A percentile compares a stretch with the other conserved stretches of the same genome.
phyloP scores from a whole-genome alignment of 345 rosid genomes.

The Salix caprea region DNA sequence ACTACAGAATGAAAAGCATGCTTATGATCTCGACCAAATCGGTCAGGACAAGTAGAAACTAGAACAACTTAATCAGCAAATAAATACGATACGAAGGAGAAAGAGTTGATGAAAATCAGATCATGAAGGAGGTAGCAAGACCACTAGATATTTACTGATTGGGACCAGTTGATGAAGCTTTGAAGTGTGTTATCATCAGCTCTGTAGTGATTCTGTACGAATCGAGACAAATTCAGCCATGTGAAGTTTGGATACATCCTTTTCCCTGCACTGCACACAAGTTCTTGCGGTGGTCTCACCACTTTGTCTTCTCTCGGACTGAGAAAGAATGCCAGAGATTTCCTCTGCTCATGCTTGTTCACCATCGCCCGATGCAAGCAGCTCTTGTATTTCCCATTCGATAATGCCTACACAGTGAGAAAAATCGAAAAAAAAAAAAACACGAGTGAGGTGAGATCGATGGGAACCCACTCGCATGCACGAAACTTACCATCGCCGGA shows the following conservation, averaged over 20 bases:
- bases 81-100: no score
- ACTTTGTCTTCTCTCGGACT: slow-evolving; percentile 19
- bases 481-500: no score
- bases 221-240: slow-evolving; percentile 14
- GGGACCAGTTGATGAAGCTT: slow-evolving; percentile 13
- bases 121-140: no score
- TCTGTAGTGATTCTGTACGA: slow-evolving; percentile 21
- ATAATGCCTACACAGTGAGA: slow-evolving; percentile 11
- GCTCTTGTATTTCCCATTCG: slow-evolving; percentile 23
- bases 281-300: slow-evolving; percentile 18
- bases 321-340: slow-evolving; percentile 18
- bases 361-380: slow-evolving; percentile 24
- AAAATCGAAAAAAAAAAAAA: not conserved
- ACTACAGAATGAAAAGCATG: no score
- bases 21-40: no score
- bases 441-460: no score
- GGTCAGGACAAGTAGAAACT: no score
- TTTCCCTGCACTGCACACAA: slow-evolving; percentile 5
- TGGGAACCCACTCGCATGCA: no score
- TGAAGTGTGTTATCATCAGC: slow-evolving; percentile 18
- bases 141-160: not conserved
- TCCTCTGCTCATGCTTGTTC: slow-evolving; percentile 10
- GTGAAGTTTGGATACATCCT: slow-evolving; percentile 21
- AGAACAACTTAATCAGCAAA: no score
- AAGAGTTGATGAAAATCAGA: no score